Percentiles rank a stretch among this genome's conserved stretches.
These are phyloP conservation scores for Chlamydomonas asymmetrica DNA, from an alignment of 139 green algal genomes.

Conservation along the genomic window DNA sequence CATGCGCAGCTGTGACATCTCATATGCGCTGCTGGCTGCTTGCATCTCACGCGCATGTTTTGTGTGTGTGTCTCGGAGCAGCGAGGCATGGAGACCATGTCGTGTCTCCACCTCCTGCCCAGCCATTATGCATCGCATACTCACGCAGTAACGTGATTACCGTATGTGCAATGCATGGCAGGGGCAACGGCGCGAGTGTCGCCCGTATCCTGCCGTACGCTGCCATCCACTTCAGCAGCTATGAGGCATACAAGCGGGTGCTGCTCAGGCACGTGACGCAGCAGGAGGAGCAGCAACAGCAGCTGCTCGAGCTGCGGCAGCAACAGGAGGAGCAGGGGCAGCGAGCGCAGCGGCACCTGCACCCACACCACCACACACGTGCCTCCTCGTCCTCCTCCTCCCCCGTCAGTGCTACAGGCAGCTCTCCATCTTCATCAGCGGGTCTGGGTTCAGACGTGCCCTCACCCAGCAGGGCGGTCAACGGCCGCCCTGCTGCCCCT, in stretches of 20 bases:
- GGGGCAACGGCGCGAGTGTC: conserved; percentile 85
- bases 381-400: no score
- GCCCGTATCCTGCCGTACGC: conserved; percentile 90
- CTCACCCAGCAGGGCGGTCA: no score
- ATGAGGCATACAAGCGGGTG: conserved; percentile 78
- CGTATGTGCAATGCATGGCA: conserved; percentile 28
- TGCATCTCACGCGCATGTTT: background rate
- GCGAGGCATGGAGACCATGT: background rate
- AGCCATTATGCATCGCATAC: background rate
- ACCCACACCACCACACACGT: background rate
- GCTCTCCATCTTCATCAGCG: background rate
- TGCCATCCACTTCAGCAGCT: conserved; percentile 87
- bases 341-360: background rate
- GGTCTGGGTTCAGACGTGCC: no score
- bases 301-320: background rate
- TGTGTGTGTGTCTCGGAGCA: conserved; percentile 1
- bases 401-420: background rate
- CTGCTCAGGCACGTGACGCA: conserved; percentile 40
- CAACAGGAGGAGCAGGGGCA: conserved; percentile 1
- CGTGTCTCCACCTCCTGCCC: conserved; percentile 16
- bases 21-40: no score
- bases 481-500: no score
- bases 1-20: no score
- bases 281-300: conserved; percentile 2
- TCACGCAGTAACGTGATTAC: conserved; percentile 3